Base-by-base conservation (phyloP, 2,329 filamentous ascomycete species). In the Didymella lethalis region DNA sequence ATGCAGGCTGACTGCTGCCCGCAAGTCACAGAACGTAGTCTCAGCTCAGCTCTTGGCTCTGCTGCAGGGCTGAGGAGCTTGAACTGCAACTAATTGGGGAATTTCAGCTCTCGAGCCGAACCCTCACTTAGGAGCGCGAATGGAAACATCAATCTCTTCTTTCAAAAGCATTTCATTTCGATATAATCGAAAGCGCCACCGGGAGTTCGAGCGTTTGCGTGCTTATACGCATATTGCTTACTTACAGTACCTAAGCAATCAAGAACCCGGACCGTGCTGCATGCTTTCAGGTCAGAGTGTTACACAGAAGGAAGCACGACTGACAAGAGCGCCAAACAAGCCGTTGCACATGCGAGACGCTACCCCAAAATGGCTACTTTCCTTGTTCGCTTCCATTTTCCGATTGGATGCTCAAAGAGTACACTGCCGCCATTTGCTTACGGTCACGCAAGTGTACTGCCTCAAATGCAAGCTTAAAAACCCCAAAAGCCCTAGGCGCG, bases 21-120 rank as follows among this genome's bases (percentile, higher is more conserved):
- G 47, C 64, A 54, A 64, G 64, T 64, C 57, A 61, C 34, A 48
- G 45, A 48, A 48, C 36, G 25, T 55, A 54, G 59, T 64, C 46
- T 67, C 34, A 65, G 61, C 58, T 61, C 62, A 58, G 62, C 54
- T 61, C 58, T 62, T 58, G 63, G 57, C 64, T 60, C 43, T 59
- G 45, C 44, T 51, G 31, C 59, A 57, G 54, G 56, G 59, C 58
- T 61, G 49, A 29, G 29, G 54, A 68, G 48, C 57, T 57, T 25
- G 41, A 25, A 11, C 47, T 44, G 36, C 51, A 49, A 45, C 25
- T 46, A 55, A 48, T 44, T 23, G 31, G 51, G 31, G 29, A 16
- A 16, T 25, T 31, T 61, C 40, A 54, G 48, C 45, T 58, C n/a
- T 26, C 10, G 18, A 12, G 38, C 7, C 26, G n/a, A 29, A 23